Conservation (phyloP, 495 filamentous ascomycete species). For the Aspergillus bertholletiae region DNA sequence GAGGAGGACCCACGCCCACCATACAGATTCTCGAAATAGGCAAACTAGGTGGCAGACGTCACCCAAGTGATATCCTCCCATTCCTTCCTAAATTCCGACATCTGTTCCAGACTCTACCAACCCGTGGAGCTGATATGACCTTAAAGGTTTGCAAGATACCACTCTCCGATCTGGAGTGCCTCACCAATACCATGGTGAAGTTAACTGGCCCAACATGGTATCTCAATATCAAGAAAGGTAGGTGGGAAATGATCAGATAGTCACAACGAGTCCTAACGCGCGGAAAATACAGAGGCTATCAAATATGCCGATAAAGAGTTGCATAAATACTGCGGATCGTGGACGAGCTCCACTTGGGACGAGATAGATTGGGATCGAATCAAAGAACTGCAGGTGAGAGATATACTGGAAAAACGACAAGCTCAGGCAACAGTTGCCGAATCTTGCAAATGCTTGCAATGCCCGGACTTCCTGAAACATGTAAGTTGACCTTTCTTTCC, state of each 20-base stretch:
- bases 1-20: conserved; percentile 55
- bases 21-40: conserved; percentile 76
- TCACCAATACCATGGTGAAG: conserved; percentile 71
- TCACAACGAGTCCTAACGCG: conserved; percentile 5
- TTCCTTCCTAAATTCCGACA: conserved; percentile 65
- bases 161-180: conserved; percentile 70
- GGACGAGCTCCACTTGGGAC: conserved; percentile 72
- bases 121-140: conserved; percentile 51
- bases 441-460: conserved; percentile 57
- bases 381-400: conserved; percentile 71
- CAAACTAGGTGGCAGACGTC: conserved; percentile 55
- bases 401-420: conserved; percentile 65
- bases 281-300: conserved; percentile 27
- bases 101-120: conserved; percentile 58
- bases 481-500: conserved; percentile 47
- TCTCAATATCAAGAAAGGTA: conserved; percentile 45
- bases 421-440: conserved; percentile 56
- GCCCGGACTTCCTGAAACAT: conserved; percentile 78
- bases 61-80: conserved; percentile 74
- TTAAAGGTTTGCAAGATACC: conserved; percentile 63
- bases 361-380: conserved; percentile 80
- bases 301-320: conserved; percentile 59
- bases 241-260: not conserved
- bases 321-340: conserved; percentile 58
- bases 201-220: conserved; percentile 47